Conservation (phyloP, 1,284 basidiomycete genomes). For the Marasmius oreades region DNA sequence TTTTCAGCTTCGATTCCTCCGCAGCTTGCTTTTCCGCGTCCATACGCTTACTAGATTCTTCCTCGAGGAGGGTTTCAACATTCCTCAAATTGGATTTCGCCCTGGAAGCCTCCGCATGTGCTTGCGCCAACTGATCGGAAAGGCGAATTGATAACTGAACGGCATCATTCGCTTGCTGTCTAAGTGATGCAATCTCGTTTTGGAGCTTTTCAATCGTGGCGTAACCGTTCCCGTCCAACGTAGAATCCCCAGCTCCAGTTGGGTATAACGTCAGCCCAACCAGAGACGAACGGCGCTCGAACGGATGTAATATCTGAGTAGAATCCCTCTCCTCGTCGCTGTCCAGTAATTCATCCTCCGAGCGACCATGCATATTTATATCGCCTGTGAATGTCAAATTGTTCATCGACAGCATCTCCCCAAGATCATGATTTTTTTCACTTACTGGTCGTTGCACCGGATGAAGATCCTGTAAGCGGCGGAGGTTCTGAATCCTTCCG, state of each 20-base stretch:
- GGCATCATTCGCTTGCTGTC: conserved; percentile 63
- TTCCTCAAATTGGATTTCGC: conserved; percentile 48
- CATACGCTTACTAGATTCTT: conserved; percentile 52
- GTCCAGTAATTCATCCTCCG: conserved; percentile 49
- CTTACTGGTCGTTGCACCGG: neutral
- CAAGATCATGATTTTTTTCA: neutral
- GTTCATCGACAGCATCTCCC: no score
- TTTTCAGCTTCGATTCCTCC: conserved; percentile 47
- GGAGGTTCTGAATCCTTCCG: conserved; percentile 28
- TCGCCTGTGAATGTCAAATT: conserved; percentile 19
- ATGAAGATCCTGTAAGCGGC: conserved; percentile 5
- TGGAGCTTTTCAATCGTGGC: conserved; percentile 54
- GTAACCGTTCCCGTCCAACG: conserved; percentile 29
- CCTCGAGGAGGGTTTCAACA: conserved; percentile 54
- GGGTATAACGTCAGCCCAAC: conserved; percentile 24
- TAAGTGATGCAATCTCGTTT: conserved; percentile 56
- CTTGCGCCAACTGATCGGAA: conserved; percentile 61
- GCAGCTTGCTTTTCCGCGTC: conserved; percentile 53
- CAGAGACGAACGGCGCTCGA: conserved; percentile 35
- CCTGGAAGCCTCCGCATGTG: conserved; percentile 53
- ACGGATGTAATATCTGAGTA: conserved; percentile 34
- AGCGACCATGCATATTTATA: conserved; percentile 29
- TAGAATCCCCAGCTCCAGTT: conserved; percentile 16
- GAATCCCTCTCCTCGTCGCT: conserved; percentile 51
- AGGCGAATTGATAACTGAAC: conserved; percentile 56